These are phyloP conservation scores for Scolecobasidium constrictum DNA, from an alignment of 2,329 filamentous ascomycete species.

Conservation along the genomic window DNA sequence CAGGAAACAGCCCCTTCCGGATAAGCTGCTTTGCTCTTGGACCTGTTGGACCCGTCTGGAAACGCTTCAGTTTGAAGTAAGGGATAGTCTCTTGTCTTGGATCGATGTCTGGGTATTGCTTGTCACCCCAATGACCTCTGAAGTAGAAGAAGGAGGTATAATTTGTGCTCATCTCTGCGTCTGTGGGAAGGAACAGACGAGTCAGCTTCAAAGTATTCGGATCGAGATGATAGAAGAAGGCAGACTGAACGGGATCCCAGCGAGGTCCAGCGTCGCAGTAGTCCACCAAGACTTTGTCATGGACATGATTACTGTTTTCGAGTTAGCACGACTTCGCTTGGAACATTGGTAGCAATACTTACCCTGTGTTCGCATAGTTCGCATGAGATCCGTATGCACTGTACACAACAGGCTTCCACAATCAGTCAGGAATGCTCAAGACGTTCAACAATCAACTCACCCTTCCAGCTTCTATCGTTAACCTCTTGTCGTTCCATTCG, in stretches of 20 bases:
- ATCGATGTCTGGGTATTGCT: constrained; percentile 42
- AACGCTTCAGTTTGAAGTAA: constrained; percentile 75
- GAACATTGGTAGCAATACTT: constrained; percentile 53
- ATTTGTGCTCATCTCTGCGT: constrained; percentile 34
- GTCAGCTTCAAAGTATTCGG: constrained; percentile 9
- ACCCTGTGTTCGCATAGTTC: constrained; percentile 49
- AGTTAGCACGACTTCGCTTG: constrained; percentile 42
- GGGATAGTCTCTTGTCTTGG: constrained; percentile 50
- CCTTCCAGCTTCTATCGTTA: constrained; percentile 42
- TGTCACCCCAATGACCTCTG: constrained; percentile 51
- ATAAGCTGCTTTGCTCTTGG: constrained; percentile 80
- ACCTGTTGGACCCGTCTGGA: constrained; percentile 78
- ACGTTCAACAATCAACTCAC: constrained; percentile 11
- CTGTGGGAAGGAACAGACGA: not conserved
- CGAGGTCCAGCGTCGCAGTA: constrained; percentile 29
- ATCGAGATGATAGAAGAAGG: constrained; percentile 47
- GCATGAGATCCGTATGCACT: constrained; percentile 52
- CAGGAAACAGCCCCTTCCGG: constrained; percentile 52
- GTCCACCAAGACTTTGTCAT: constrained; percentile 4
- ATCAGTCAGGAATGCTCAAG: constrained; percentile 8
- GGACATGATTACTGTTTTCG: constrained; percentile 39
- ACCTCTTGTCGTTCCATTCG: constrained; percentile 50
- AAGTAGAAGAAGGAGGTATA: constrained; percentile 59
- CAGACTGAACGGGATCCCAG: constrained; percentile 49
- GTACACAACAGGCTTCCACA: constrained; percentile 39